These are phyloP conservation scores for Astragalus membranaceus DNA, from an alignment of 306 rosid species.

Conservation along the genomic window DNA sequence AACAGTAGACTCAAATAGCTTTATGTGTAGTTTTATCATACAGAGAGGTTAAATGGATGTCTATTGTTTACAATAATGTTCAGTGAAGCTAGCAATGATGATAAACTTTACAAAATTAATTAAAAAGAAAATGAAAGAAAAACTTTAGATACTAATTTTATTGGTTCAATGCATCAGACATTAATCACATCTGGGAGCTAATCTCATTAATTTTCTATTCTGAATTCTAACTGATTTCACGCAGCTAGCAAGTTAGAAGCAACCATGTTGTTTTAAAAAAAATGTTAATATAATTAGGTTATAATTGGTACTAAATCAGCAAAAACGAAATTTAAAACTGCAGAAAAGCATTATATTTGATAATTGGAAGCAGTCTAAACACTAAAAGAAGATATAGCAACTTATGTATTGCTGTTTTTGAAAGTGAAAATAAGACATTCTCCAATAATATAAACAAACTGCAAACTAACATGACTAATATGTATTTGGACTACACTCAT, in stretches of 20 bases:
- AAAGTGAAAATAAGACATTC: not conserved
- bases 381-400: not conserved
- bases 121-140: not conserved
- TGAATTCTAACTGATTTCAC: not conserved
- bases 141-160: not conserved
- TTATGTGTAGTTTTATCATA: not conserved
- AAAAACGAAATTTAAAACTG: not conserved
- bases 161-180: not conserved
- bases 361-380: not conserved
- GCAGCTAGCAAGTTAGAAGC: not conserved
- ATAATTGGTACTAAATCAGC: not conserved
- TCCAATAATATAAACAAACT: constrained; percentile 7
- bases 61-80: not conserved
- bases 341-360: not conserved
- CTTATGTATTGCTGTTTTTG: not conserved
- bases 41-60: not conserved
- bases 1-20: not conserved
- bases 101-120: not conserved
- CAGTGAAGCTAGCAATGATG: not conserved
- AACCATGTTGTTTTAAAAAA: not conserved
- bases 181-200: not conserved
- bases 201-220: not conserved
- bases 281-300: not conserved
- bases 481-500: not conserved
- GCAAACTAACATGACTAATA: not conserved